Conservation (phyloP, 176 grass and related monocot species). For the Dendrocalamus sinicus region DNA sequence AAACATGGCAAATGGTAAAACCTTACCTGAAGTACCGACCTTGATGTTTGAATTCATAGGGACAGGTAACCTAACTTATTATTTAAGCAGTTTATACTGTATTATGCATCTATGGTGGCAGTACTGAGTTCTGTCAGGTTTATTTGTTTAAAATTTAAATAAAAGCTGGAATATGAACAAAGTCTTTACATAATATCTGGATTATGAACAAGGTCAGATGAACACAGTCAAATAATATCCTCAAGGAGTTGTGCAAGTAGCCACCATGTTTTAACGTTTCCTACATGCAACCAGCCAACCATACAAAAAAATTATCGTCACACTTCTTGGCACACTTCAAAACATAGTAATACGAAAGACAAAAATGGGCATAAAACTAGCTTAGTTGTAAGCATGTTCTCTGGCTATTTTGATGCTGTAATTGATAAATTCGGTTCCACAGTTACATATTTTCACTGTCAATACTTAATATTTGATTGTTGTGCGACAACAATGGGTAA, state of each 20-base stretch:
- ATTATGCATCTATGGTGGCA: conserved; percentile 8
- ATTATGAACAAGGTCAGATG: conserved; percentile 7
- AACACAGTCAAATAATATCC: not conserved
- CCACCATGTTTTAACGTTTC: not conserved
- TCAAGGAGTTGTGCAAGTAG: conserved; percentile 11
- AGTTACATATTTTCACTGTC: not conserved
- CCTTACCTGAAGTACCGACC: conserved; percentile 84
- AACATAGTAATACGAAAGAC: conserved; percentile 2
- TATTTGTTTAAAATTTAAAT: conserved; percentile 6
- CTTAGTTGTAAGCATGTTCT: not conserved
- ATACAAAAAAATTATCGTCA: not conserved
- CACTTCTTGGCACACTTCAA: not conserved
- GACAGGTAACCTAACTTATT: conserved; percentile 65
- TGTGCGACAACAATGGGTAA: conserved; percentile 12
- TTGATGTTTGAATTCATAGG: conserved; percentile 99
- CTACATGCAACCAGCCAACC: conserved; percentile 1
- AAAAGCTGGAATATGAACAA: not conserved
- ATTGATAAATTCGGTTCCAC: conserved; percentile 9
- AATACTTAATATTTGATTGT: not conserved
- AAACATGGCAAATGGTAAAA: conserved; percentile 88
- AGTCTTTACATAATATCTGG: not conserved
- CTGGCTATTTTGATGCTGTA: not conserved
- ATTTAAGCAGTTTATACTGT: conserved; percentile 13
- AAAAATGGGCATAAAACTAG: conserved; percentile 8
- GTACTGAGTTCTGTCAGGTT: not conserved